These are phyloP conservation scores for Warburgia ugandensis DNA, from an alignment of 164 flowering plant species.

Conservation along the genomic window DNA sequence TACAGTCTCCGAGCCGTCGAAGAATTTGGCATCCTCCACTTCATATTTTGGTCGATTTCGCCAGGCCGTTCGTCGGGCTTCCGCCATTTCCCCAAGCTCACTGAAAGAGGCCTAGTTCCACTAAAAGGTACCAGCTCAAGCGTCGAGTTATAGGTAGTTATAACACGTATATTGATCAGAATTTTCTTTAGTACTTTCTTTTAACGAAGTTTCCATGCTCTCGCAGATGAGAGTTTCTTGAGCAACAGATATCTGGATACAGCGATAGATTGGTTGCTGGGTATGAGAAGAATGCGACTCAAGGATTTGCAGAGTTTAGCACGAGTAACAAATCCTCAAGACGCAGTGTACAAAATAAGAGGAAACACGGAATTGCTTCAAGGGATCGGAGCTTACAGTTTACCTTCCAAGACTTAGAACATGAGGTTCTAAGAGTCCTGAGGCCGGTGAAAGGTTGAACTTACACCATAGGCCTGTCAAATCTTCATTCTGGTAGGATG, in stretches of 20 bases:
- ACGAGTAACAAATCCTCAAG: slow-evolving; percentile 13
- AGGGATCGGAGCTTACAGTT: slow-evolving; percentile 3
- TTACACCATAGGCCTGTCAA: slow-evolving; percentile 23
- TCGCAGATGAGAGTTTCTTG: slow-evolving; percentile 20
- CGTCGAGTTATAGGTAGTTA: no score
- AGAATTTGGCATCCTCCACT: slow-evolving; percentile 29
- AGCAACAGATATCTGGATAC: no score
- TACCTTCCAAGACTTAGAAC: slow-evolving; percentile 15
- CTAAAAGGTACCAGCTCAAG: not conserved
- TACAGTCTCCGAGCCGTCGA: slow-evolving; percentile 35
- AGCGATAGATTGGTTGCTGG: slow-evolving; percentile 27
- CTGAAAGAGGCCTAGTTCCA: no score
- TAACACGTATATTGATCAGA: no score
- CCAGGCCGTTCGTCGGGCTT: slow-evolving; percentile 39
- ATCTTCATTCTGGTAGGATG: not conserved
- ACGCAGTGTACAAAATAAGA: slow-evolving; percentile 5
- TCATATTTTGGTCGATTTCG: slow-evolving; percentile 31
- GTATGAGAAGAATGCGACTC: slow-evolving; percentile 17
- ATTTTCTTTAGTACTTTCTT: not conserved
- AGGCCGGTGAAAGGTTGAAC: not conserved
- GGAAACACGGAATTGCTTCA: not conserved
- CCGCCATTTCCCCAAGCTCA: slow-evolving; percentile 18
- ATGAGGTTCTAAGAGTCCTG: slow-evolving; percentile 10
- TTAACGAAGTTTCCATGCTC: not conserved
- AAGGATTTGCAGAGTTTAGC: slow-evolving; percentile 17